Base-by-base conservation (phyloP, 2,329 filamentous ascomycete genomes). In the Chaetomium sp. region DNA sequence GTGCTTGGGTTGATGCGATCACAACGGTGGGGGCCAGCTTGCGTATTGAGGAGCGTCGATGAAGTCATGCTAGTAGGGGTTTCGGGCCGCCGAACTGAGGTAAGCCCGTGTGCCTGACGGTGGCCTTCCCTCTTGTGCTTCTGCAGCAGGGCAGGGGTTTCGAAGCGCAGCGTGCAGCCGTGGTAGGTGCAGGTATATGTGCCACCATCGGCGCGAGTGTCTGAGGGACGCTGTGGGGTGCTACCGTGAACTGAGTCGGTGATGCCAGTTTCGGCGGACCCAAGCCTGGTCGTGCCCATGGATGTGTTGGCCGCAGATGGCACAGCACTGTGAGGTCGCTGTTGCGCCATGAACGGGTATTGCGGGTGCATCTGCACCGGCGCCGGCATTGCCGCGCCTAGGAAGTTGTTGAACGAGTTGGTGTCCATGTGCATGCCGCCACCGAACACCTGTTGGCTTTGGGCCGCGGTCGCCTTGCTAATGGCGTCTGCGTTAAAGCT, bases 131-230 rank as follows among this genome's bases (percentile, higher is more conserved):
- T 85, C 76, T 96, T 96, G 76, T 99, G 94, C 73, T 94, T 94
- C 70, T 97, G 91, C 3, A 99, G 79, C 63, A 91, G 84, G 7
- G 84, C 79, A 4, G 91, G 90, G 1, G 90, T 90, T 63, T 95
- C 89, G 67, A 99, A 99, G 52, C 94, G 87, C 62, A 87, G 77
- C 0, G 85, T 86, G 68, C 94, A 97, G 9, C 91, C 90, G 66
- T 95, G 91, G 66, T 96, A 96, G 0, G 91, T 96, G 72, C 94
- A 99, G 1, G 91, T 95, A 73, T 96, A 99, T 0, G 91, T 96
- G 10, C 92, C 92, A 19, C 85, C 81, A 62, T 95, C 89, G 0
- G 90, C 88, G 12, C 77, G 76, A 2, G 86, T 84, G 42, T 84
- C 78, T 1, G 74, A 70, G 0, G 90, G 89, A 40, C 79, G 75